Percentiles rank a stretch among this genome's conserved stretches.
Evolutionary conservation across 495 filamentous ascomycete species (phyloP).

Genomic region (Xylaria scruposa): DNA sequence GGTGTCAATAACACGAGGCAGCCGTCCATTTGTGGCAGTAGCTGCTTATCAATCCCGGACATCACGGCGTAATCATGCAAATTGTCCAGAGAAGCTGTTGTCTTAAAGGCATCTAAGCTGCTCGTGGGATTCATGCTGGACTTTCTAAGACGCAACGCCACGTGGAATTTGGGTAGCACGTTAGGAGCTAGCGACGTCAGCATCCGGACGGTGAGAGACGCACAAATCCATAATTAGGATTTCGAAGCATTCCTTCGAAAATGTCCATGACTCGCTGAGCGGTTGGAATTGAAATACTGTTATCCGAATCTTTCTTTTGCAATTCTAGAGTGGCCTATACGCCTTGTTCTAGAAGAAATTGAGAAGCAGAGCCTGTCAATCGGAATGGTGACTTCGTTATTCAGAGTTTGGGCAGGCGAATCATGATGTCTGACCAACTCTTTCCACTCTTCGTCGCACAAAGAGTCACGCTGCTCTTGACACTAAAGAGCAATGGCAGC

Average conservation of each 20-base stretch:
- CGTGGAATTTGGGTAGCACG: neutral
- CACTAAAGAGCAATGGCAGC: neutral
- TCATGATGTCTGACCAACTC: neutral
- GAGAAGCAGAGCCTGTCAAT: neutral
- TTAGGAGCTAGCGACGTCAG: neutral
- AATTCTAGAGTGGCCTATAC: neutral
- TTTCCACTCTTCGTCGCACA: neutral
- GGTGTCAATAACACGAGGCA: constrained; percentile 7
- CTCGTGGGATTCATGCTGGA: neutral
- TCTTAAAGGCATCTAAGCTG: neutral
- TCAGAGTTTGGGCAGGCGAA: neutral
- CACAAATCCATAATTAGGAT: constrained; percentile 22
- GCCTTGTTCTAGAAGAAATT: neutral
- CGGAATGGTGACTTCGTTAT: neutral
- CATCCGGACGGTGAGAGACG: neutral
- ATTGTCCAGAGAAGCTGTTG: neutral
- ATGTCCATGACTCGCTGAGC: constrained; percentile 4
- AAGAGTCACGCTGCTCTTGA: neutral
- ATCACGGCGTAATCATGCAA: neutral
- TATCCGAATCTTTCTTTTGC: neutral
- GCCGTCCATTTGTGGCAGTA: constrained; percentile 3
- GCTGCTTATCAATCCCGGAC: neutral
- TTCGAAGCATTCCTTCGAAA: neutral
- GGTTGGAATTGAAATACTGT: constrained; percentile 7
- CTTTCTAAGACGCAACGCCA: constrained; percentile 2